Conservation (phyloP, 768 basidiomycete species). For the Cystobasidium ongulense region DNA sequence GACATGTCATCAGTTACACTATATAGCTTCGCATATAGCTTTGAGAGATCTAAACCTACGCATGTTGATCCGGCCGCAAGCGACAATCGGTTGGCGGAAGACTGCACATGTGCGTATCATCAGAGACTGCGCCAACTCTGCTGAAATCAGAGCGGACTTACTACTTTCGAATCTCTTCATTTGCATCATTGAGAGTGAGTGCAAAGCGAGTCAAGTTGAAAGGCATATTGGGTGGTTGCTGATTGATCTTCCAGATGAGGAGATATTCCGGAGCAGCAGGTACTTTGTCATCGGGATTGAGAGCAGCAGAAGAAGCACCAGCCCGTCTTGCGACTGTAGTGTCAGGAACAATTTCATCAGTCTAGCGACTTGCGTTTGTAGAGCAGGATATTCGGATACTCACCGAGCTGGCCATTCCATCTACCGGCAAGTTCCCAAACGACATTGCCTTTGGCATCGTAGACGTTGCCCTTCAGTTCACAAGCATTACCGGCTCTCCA, state of each 20-base stretch:
- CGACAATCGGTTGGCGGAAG: constrained; percentile 86
- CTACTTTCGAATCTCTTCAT: constrained; percentile 54
- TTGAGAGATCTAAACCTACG: constrained; percentile 42
- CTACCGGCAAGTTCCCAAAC: constrained; percentile 85
- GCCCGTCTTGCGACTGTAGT: constrained; percentile 60
- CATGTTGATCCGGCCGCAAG: constrained; percentile 82
- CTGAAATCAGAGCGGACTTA: neutral
- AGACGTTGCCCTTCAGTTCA: constrained; percentile 81
- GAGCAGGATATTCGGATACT: constrained; percentile 1
- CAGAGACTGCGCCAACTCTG: neutral
- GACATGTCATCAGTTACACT: neutral
- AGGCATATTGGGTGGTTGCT: constrained; percentile 63
- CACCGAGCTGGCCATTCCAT: constrained; percentile 78
- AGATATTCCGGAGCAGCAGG: constrained; percentile 60
- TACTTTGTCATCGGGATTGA: constrained; percentile 66
- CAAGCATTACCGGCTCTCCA: constrained; percentile 87
- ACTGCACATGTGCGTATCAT: constrained; percentile 46
- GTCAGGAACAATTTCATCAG: neutral
- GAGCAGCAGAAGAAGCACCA: constrained; percentile 54
- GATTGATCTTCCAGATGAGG: constrained; percentile 85
- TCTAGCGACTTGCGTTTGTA: too few relatives aligned
- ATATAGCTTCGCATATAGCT: neutral
- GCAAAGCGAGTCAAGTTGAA: constrained; percentile 96
- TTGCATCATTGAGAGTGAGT: constrained; percentile 82
- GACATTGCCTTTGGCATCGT: constrained; percentile 57